Evolutionary conservation across 2,329 filamentous ascomycete genomes (phyloP).

Genomic region (Colletotrichum sp.): DNA sequence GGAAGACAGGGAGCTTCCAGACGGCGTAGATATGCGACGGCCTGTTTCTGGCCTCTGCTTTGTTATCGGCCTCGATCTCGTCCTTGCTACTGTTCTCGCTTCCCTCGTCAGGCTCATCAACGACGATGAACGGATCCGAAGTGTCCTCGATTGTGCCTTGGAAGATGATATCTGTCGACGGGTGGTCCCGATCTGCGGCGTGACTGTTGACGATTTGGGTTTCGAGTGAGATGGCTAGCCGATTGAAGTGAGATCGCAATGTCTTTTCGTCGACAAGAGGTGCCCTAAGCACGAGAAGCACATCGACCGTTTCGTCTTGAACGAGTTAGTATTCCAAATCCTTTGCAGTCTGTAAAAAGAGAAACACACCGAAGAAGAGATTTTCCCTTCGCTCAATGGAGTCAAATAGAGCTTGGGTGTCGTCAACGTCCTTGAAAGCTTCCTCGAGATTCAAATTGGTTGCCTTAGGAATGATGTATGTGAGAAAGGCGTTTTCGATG

Average conservation of each 20-base stretch:
- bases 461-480: slow-evolving; percentile 64
- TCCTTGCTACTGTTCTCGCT: slow-evolving; percentile 29
- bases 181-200: slow-evolving; percentile 50
- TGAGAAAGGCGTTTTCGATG: slow-evolving; percentile 62
- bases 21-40: slow-evolving; percentile 55
- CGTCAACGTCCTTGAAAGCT: slow-evolving; percentile 47
- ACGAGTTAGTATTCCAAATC: slow-evolving; percentile 18
- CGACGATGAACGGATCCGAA: slow-evolving; percentile 55
- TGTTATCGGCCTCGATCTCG: slow-evolving; percentile 19
- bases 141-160: slow-evolving; percentile 55
- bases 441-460: slow-evolving; percentile 61
- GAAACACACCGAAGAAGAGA: slow-evolving; percentile 67
- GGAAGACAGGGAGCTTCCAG: slow-evolving; percentile 66
- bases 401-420: slow-evolving; percentile 54
- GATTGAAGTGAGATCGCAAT: slow-evolving; percentile 63
- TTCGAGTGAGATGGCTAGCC: slow-evolving; percentile 71
- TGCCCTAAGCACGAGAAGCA: slow-evolving; percentile 72
- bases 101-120: slow-evolving; percentile 42
- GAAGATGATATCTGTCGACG: slow-evolving; percentile 65
- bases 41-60: slow-evolving; percentile 20
- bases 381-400: slow-evolving; percentile 66
- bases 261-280: slow-evolving; percentile 62
- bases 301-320: slow-evolving; percentile 74
- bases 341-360: background rate
- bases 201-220: slow-evolving; percentile 67